phyloP scores from a whole-genome alignment of 352 stramenopile species.

The Phytophthora sp. region DNA sequence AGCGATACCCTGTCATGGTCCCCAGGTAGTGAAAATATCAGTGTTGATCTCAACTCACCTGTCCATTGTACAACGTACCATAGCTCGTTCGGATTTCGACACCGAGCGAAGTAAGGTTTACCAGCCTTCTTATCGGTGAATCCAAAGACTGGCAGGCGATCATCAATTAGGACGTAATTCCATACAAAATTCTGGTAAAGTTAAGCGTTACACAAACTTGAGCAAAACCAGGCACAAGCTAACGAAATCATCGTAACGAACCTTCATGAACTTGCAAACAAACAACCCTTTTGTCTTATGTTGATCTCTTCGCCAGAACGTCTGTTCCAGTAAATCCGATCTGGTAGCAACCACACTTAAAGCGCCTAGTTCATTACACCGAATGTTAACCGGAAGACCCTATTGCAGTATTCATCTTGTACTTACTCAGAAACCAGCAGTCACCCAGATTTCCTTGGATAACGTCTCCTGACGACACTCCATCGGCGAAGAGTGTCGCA shows the following conservation, averaged over 20 bases:
- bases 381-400: not conserved
- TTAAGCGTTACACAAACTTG: not conserved
- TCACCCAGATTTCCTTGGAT: slow-evolving; percentile 91
- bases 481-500: slow-evolving; percentile 80
- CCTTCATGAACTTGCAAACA: slow-evolving; percentile 94
- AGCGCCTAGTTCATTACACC: slow-evolving; percentile 51
- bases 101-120: slow-evolving; percentile 85
- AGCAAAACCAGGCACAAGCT: not conserved
- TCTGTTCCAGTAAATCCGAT: slow-evolving; percentile 78
- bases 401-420: not conserved
- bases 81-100: slow-evolving; percentile 86
- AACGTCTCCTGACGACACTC: slow-evolving; percentile 81
- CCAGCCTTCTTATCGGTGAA: slow-evolving; percentile 82
- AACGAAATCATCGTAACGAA: slow-evolving; percentile 17
- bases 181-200: slow-evolving; percentile 83
- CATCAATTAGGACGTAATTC: slow-evolving; percentile 94
- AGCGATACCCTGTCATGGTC: slow-evolving; percentile 83
- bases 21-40: too few species aligned
- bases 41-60: too few species aligned
- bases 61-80: too few species aligned
- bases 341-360: slow-evolving; percentile 88
- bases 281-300: slow-evolving; percentile 84
- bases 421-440: slow-evolving; percentile 92
- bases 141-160: slow-evolving; percentile 85
- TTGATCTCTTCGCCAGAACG: slow-evolving; percentile 78